These are phyloP conservation scores for Omphalotus guepiniiformis DNA, from an alignment of 768 basidiomycete genomes.

Conservation along the genomic window DNA sequence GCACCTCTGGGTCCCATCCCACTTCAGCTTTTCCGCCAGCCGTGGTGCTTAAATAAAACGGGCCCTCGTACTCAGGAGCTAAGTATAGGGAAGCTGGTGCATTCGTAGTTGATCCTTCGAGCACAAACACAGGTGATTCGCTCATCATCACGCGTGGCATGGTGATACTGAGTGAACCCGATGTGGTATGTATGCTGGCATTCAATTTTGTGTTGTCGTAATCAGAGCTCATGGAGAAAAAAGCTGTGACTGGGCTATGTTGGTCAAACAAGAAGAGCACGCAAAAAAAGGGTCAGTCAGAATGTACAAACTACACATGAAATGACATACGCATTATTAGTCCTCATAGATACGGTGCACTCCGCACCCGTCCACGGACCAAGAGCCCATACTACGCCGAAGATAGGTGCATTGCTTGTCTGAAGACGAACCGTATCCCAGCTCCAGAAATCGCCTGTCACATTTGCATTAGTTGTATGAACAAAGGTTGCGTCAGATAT, in stretches of 20 bases:
- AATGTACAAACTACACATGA: not conserved
- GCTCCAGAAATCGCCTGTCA: not conserved
- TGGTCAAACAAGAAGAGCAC: not conserved
- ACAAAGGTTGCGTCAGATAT: not conserved
- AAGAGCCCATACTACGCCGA: not conserved
- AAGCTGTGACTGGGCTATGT: not conserved
- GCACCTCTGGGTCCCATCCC: not conserved
- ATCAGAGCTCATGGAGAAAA: not conserved
- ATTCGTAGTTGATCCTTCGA: not conserved
- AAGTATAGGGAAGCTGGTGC: not conserved
- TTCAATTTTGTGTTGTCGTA: not conserved
- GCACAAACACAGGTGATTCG: not conserved
- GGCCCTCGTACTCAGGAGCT: not conserved
- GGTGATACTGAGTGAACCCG: not conserved
- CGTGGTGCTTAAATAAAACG: slow-evolving; percentile 11
- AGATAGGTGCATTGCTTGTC: not conserved
- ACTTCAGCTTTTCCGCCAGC: not conserved
- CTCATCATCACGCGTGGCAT: not conserved
- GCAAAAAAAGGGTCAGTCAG: not conserved
- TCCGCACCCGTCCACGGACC: not conserved
- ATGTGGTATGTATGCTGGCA: not conserved
- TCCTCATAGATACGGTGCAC: not conserved
- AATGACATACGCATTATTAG: not conserved
- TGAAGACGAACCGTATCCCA: not conserved
- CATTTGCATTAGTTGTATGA: not conserved